These are phyloP conservation scores for Neospora caninum DNA, from an alignment of 169 alveolate genomes.

Conservation along the genomic window DNA sequence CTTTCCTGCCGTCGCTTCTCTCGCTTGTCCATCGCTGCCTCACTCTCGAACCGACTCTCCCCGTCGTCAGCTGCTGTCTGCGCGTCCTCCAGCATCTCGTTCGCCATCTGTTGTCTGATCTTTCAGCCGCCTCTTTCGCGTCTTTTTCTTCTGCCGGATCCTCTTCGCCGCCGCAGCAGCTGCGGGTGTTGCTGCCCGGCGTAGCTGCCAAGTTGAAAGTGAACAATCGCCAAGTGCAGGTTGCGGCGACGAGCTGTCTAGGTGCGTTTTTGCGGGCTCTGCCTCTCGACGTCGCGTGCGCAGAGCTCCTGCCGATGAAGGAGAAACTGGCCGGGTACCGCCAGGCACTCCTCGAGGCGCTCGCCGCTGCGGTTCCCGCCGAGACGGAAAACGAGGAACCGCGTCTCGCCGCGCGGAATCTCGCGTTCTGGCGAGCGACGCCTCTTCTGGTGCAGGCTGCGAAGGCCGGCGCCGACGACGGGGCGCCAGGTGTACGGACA, in stretches of 20 bases:
- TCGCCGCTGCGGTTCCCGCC: conserved; percentile 42
- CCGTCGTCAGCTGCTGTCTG: conserved; percentile 65
- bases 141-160: neutral
- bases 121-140: neutral
- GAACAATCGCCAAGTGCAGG: conserved; percentile 67
- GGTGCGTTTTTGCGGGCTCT: conserved; percentile 40
- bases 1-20: conserved; percentile 59
- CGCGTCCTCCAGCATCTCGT: conserved; percentile 61
- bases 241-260: conserved; percentile 59
- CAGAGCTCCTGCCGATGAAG: conserved; percentile 64
- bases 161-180: conserved; percentile 20
- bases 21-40: conserved; percentile 62
- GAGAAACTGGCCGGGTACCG: conserved; percentile 57
- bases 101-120: conserved; percentile 59
- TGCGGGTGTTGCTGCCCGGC: conserved; percentile 60
- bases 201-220: conserved; percentile 62
- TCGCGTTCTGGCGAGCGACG: conserved; percentile 48
- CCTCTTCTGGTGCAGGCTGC: conserved; percentile 63
- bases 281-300: conserved; percentile 63
- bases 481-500: conserved; percentile 62
- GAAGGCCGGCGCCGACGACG: conserved; percentile 63
- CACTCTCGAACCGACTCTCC: conserved; percentile 65
- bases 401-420: neutral
- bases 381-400: neutral
- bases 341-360: conserved; percentile 62